Conservation (phyloP, 495 filamentous ascomycete genomes). For the Gamarada debralockiae region DNA sequence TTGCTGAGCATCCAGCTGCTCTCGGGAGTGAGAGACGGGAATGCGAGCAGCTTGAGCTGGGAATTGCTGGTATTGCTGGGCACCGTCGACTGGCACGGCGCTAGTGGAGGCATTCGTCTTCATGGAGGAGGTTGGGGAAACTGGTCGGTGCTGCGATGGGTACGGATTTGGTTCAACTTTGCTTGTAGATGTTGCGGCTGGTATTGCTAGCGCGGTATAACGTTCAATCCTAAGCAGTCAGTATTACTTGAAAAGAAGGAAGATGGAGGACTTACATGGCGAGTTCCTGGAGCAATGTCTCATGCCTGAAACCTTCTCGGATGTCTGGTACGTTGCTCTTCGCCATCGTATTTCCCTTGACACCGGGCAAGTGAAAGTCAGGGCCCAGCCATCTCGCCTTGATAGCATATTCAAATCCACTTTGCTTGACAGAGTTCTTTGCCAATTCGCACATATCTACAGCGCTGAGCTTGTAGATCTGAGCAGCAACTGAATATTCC, state of each 20-base stretch:
- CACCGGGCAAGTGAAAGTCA: conserved; percentile 67
- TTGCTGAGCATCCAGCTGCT: conserved; percentile 14
- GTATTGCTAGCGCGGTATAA: conserved; percentile 33
- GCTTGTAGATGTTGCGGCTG: conserved; percentile 11
- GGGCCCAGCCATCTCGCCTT: conserved; percentile 89
- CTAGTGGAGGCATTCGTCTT: conserved; percentile 17
- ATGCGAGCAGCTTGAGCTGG: conserved; percentile 25
- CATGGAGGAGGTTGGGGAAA: conserved; percentile 17
- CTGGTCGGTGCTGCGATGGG: conserved; percentile 4
- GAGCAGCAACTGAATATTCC: conserved; percentile 94
- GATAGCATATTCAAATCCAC: conserved; percentile 83
- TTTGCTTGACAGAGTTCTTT: conserved; percentile 91
- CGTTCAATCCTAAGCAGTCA: conserved; percentile 40
- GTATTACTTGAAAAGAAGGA: conserved; percentile 4
- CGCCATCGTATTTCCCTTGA: conserved; percentile 79
- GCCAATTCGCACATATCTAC: conserved; percentile 99
- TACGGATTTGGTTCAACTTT: conserved; percentile 21
- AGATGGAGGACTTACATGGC: conserved; percentile 59
- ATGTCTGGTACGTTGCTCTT: conserved; percentile 97
- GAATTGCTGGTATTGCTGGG: conserved; percentile 21
- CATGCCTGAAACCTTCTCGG: conserved; percentile 80
- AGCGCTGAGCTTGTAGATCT: conserved; percentile 95
- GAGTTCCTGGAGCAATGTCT: conserved; percentile 77
- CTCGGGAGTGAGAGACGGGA: conserved; percentile 17
- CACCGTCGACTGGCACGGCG: background rate